Conservation (phyloP, 192 early-diverging fungal genomes). For the Coemansia sp. region DNA sequence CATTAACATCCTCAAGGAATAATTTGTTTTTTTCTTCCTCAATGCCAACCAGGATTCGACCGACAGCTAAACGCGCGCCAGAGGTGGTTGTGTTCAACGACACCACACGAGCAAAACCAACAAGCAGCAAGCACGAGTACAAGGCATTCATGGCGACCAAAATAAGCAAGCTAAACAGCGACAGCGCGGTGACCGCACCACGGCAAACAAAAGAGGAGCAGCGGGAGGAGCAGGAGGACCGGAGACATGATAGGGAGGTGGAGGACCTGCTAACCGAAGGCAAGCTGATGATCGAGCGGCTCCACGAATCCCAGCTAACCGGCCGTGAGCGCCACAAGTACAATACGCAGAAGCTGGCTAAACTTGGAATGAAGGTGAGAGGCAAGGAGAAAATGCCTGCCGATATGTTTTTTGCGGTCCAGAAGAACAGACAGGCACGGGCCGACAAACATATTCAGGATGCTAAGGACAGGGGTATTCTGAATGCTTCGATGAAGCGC, state of each 20-base stretch:
- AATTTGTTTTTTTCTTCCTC: constrained; percentile 2
- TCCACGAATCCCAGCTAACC: constrained; percentile 45
- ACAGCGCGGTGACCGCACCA: constrained; percentile 45
- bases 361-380: constrained; percentile 46
- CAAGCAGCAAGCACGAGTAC: constrained; percentile 34
- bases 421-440: constrained; percentile 14
- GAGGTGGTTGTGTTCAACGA: constrained; percentile 44
- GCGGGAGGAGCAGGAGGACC: constrained; percentile 55
- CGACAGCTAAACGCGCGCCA: constrained; percentile 15
- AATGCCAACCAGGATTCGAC: not conserved
- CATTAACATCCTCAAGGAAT: too few species aligned
- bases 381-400: constrained; percentile 41
- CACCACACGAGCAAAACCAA: constrained; percentile 2
- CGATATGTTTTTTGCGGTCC: constrained; percentile 23
- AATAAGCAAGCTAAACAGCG: constrained; percentile 72
- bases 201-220: constrained; percentile 77
- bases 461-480: constrained; percentile 37
- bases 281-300: constrained; percentile 39
- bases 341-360: constrained; percentile 38
- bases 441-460: constrained; percentile 33
- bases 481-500: constrained; percentile 34
- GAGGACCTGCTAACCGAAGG: constrained; percentile 33
- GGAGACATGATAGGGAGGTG: constrained; percentile 33
- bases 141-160: constrained; percentile 55
- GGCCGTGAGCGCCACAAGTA: constrained; percentile 45